phyloP scores from a whole-genome alignment of 2,329 filamentous ascomycete genomes.

The Rhinocladiella similis region DNA sequence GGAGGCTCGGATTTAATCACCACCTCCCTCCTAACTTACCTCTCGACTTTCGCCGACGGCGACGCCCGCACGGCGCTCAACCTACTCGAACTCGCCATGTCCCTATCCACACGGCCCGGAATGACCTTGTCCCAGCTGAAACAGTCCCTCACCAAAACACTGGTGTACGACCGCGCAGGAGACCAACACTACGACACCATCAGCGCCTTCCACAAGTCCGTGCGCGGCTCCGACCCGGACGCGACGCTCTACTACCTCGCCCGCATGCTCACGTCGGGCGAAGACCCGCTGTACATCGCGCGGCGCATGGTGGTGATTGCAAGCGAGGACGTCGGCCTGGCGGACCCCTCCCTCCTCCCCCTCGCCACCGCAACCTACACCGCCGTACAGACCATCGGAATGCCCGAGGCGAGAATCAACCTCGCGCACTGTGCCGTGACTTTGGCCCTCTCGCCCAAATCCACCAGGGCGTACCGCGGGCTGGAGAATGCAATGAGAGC shows the following conservation, averaged over 20 bases:
- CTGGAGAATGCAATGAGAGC: conserved; percentile 78
- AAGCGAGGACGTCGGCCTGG: conserved; percentile 88
- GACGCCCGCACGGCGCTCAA: conserved; percentile 93
- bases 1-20: conserved; percentile 61
- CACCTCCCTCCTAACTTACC: conserved; percentile 73
- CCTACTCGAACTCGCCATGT: conserved; percentile 84
- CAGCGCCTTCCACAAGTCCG: conserved; percentile 93
- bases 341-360: conserved; percentile 78
- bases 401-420: conserved; percentile 92
- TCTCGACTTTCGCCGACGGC: conserved; percentile 84
- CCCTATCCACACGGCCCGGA: conserved; percentile 58
- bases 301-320: conserved; percentile 92
- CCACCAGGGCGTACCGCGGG: conserved; percentile 79
- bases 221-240: conserved; percentile 82
- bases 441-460: conserved; percentile 78
- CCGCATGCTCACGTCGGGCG: conserved; percentile 91
- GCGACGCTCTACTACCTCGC: conserved; percentile 92
- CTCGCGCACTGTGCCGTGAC: conserved; percentile 85
- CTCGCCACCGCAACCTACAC: conserved; percentile 84
- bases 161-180: conserved; percentile 91
- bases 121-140: conserved; percentile 79
- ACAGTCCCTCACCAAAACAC: conserved; percentile 78
- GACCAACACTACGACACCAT: conserved; percentile 99
- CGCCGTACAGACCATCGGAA: conserved; percentile 87
- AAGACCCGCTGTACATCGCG: conserved; percentile 90